Conservation (phyloP, 805 yeast species). For the Yarrowia sp. region DNA sequence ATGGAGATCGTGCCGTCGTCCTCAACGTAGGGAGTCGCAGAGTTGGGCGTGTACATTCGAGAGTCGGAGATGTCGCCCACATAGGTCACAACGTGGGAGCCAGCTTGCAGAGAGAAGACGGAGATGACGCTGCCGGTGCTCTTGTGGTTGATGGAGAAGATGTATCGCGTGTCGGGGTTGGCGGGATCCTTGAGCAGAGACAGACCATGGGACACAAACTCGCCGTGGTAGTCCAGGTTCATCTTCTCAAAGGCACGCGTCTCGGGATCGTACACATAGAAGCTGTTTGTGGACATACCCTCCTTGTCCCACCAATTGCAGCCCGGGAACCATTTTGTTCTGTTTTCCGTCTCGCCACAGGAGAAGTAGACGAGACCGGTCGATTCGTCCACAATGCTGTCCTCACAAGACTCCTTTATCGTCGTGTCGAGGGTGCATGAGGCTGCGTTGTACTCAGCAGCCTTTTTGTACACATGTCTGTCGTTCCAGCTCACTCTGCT, state of each 20-base stretch:
- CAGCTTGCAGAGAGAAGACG: not conserved
- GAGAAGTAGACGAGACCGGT: slow-evolving; percentile 3
- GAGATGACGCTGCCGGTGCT: slow-evolving; percentile 9
- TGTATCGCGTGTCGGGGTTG: not conserved
- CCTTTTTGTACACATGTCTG: not conserved
- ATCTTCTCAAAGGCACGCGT: not conserved
- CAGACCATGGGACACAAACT: slow-evolving; percentile 14
- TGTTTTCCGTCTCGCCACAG: not conserved
- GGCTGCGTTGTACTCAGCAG: not conserved
- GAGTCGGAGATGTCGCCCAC: slow-evolving; percentile 9
- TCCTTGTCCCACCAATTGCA: slow-evolving; percentile 16
- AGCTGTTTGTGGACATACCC: not conserved
- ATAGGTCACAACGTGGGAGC: not conserved
- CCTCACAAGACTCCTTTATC: not conserved
- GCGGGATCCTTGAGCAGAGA: not conserved
- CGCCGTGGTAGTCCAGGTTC: slow-evolving; percentile 1
- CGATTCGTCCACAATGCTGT: not conserved
- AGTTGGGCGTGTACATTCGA: not conserved
- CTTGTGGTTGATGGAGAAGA: slow-evolving; percentile 11
- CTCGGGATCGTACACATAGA: slow-evolving; percentile 3
- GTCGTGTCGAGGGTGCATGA: not conserved
- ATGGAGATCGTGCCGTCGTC: not conserved
- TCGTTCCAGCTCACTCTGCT: slow-evolving; percentile 3
- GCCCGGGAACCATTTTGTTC: slow-evolving; percentile 14
- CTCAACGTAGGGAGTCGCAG: not conserved